Base-by-base conservation (phyloP, 345 rosid species). In the Melastoma malabathricum region DNA sequence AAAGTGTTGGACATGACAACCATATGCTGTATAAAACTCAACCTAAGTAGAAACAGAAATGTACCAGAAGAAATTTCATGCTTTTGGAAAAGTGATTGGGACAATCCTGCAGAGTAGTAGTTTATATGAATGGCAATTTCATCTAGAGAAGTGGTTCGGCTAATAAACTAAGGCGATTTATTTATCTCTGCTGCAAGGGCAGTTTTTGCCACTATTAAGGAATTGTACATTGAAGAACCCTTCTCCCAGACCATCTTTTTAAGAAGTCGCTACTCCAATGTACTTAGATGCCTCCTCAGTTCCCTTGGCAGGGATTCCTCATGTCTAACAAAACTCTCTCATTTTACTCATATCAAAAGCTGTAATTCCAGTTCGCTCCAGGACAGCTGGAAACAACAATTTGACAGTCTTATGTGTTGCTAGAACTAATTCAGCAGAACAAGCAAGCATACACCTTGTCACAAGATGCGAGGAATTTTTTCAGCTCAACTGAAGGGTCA, bases 231-330 rank as follows among this genome's bases (percentile, higher is more conserved):
- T 43, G 98, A 87, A 38, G 95, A 92, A 51, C 95, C 95, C 66
- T 79, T 92, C 64, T 84, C 95, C 98, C 97, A 92, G 16, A 87
- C 98, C 98, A 92, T 82, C 69, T 92, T 87, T 78, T 92, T 97
- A 65, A 92, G 66, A 64, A 92, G 94, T 43, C 90, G 74, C 77
- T 92, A 95, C 75, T 92, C 98, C 69, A 92, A 58, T 14, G 97
- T 87, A 71, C 87, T 92, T 55, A 92, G 69, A 76, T 92, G 98
- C 65, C 98, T 80, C 71, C 95, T 82, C 64, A 92, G 59, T 73
- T 92, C 98, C 64, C 97, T 82, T 25, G 98, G 98, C 10, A 92
- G 84, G 66, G 97, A 77, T 44, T 84, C 98, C 72, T 92, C 98
- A 46, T 92, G 95, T 59, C 98, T 79, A 56, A 87, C 76, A 68